Conservation (phyloP, 208 protist genomes). For the Novymonas esmeraldas region DNA sequence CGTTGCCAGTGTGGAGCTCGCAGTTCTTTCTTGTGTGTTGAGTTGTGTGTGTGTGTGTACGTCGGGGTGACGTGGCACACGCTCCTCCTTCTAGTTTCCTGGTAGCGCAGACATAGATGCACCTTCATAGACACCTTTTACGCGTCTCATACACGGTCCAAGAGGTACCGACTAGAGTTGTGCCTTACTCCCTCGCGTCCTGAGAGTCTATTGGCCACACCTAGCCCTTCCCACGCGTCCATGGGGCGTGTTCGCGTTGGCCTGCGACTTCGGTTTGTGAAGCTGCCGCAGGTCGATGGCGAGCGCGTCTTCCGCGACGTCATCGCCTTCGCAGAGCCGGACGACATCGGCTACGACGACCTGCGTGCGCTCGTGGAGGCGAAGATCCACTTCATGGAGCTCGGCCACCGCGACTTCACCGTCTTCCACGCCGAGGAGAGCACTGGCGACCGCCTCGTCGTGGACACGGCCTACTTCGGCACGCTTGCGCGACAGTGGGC, state of each 20-base stretch:
- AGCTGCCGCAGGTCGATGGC: slow-evolving; percentile 52
- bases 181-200: not conserved
- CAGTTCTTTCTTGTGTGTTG: no score
- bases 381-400: slow-evolving; percentile 84
- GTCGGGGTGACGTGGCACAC: no score
- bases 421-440: slow-evolving; percentile 64
- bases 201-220: not conserved
- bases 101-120: no score
- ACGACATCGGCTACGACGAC: slow-evolving; percentile 61
- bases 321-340: slow-evolving; percentile 44
- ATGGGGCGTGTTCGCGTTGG: slow-evolving; percentile 24
- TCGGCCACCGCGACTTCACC: slow-evolving; percentile 49
- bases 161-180: not conserved
- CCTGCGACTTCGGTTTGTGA: slow-evolving; percentile 64
- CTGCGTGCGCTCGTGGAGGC: slow-evolving; percentile 66
- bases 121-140: not conserved
- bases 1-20: no score
- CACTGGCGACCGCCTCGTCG: slow-evolving; percentile 71
- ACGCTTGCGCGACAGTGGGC: slow-evolving; percentile 51
- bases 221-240: not conserved
- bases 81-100: no score
- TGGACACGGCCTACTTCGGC: slow-evolving; percentile 74
- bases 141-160: not conserved
- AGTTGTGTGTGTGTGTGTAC: no score
- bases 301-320: slow-evolving; percentile 79